Evolutionary conservation across 805 yeast genomes (phyloP), one percentile per base, ranked within the genome.

Genomic region (Pichia nakasei): DNA sequence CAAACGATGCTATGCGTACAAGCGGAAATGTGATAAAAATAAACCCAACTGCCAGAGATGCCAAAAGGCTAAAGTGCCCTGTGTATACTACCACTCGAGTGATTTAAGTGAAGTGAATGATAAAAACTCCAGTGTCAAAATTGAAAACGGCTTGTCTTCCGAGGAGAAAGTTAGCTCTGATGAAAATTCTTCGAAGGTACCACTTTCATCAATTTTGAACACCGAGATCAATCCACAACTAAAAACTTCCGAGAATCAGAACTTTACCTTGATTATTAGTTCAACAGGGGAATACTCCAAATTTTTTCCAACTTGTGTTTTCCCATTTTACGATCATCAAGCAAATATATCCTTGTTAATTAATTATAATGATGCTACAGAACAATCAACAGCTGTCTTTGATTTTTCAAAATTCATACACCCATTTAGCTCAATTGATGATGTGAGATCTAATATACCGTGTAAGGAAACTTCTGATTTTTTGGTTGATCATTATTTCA

Each of bases 41-140:
- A 45, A 35, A 26, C 50, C 51, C 2, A 22, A 34, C 3, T 54
- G 58, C 35, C 31, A 35, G 4, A 39, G 56, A 24, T 53, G 58
- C 22, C 20, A 11, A 8, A 32, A 46, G 11, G 40, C 50, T 3
- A 42, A 48, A 4, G 33, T 44, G 18, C 15, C n/a, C 1, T 54
- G 57, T 39, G 51, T 50, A 13, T 54, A 54, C 36, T 53, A 53
- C n/a, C n/a, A n/a, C n/a, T n/a, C n/a, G n/a, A n/a, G n/a, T n/a
- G n/a, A n/a, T n/a, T n/a, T n/a, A n/a, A n/a, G n/a, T n/a, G n/a
- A n/a, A n/a, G n/a, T n/a, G n/a, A n/a, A n/a, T n/a, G n/a, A n/a
- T n/a, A n/a, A n/a, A n/a, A n/a, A n/a, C n/a, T n/a, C n/a, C n/a
- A n/a, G n/a, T n/a, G n/a, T n/a, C n/a, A n/a, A n/a, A n/a, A n/a